Base-by-base conservation (phyloP, 345 rosid genomes). In the Alliaria petiolata region DNA sequence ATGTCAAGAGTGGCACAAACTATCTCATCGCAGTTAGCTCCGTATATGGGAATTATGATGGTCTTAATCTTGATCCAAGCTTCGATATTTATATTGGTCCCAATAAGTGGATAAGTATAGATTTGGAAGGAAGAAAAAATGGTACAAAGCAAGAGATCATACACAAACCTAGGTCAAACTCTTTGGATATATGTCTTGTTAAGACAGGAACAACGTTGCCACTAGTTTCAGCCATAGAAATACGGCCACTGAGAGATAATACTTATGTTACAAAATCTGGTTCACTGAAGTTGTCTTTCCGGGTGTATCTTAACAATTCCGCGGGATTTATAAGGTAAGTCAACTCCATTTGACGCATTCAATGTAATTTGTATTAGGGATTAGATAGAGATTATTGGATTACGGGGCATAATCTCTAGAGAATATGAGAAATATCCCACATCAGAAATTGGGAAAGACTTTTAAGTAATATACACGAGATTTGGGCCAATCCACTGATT, bases 51-150 rank as follows among this genome's bases (percentile, higher is more conserved):
- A 74, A 79, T 16, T 79, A 79, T 28, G 82, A 82, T 16, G 58
- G 58, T 17, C 17, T 35, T 30, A 36, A 31, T 42, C 12, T 17
- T 25, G 17, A 5, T 19, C 83, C 84, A 1, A 51, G 15, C 6
- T 81, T 79, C 20, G 81, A 79, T 19, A 52, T 76, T 7, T 63
- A 61, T 42, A 52, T 76, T 14, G 85, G 78, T 43, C 75, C 64
- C 0, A 62, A 77, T 30, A 25, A 47, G 35, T 79, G 81, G 79
- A 26, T 20, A 25, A 58, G 57, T 26, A 71, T 69, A 9, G 54
- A 45, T 45, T 2, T 60, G 58, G 8, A 52, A 39, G 49, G 16
- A 54, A 62, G 7, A 33, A 17, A n/a, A 34, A 66, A 3, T 47
- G 63, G 17, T 43, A 51, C 11, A 33, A 3, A 2, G 5, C 31